phyloP scores from a whole-genome alignment of 2,329 filamentous ascomycete genomes.

The Botrytis pseudocinerea region DNA sequence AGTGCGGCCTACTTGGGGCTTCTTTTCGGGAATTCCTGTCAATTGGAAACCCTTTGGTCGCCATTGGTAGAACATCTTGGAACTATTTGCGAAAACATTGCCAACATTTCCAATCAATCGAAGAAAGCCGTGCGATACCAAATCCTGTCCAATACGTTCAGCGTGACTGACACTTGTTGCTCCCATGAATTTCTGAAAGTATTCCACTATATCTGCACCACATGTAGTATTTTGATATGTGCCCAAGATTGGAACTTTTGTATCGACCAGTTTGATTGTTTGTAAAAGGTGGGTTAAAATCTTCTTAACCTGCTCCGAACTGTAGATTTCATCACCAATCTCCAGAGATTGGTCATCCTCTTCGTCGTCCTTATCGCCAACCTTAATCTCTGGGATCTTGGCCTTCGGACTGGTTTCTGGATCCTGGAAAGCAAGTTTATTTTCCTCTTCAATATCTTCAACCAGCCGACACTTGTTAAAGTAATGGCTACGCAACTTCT shows the following conservation, averaged over 20 bases:
- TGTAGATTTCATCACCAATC: constrained; percentile 85
- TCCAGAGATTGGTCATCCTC: constrained; percentile 86
- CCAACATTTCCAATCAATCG: constrained; percentile 92
- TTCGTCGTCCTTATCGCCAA: constrained; percentile 66
- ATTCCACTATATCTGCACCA: constrained; percentile 92
- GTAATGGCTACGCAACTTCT: constrained; percentile 92
- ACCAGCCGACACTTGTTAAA: constrained; percentile 98
- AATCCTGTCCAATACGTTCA: constrained; percentile 91
- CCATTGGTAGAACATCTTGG: constrained; percentile 97
- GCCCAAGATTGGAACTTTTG: constrained; percentile 92
- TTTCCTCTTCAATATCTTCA: constrained; percentile 96
- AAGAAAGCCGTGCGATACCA: constrained; percentile 82
- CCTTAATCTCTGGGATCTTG: constrained; percentile 81
- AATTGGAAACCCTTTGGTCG: constrained; percentile 86
- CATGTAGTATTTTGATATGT: constrained; percentile 91
- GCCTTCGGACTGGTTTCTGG: constrained; percentile 69
- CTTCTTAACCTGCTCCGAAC: constrained; percentile 85
- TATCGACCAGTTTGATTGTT: constrained; percentile 82
- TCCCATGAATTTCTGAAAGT: constrained; percentile 84
- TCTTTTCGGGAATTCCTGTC: constrained; percentile 86
- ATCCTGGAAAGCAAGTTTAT: constrained; percentile 95
- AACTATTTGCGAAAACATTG: constrained; percentile 95
- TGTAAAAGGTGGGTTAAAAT: constrained; percentile 84
- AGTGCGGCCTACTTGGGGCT: constrained; percentile 68
- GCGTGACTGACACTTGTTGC: constrained; percentile 85